Evolutionary conservation across 129 eudicot genomes (phyloP).

Genomic region (sunflower (Helianthus annuus)): HanXRQr2.0-SUNRISE NC_035449.2:180741693-180742192

Average conservation of each 20-base stretch:
- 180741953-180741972: not conserved
- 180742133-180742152: too few relatives aligned
- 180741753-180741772: not conserved
- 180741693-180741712: not conserved
- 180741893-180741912: not conserved
- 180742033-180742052: too few relatives aligned
- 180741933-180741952: not conserved
- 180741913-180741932: not conserved
- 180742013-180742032: too few relatives aligned
- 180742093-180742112: too few relatives aligned
- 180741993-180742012: too few relatives aligned
- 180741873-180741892: not conserved
- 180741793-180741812: not conserved
- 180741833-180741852: too few relatives aligned
- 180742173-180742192: too few relatives aligned
- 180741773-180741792: not conserved
- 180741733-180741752: not conserved
- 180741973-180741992: not conserved
- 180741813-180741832: not conserved
- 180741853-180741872: too few relatives aligned
- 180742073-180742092: too few relatives aligned
- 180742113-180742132: too few relatives aligned
- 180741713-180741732: not conserved
- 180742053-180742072: too few relatives aligned
- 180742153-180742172: too few relatives aligned